Evolutionary conservation across 495 filamentous ascomycete species (phyloP).

Genomic region (Xylona heveae): DNA sequence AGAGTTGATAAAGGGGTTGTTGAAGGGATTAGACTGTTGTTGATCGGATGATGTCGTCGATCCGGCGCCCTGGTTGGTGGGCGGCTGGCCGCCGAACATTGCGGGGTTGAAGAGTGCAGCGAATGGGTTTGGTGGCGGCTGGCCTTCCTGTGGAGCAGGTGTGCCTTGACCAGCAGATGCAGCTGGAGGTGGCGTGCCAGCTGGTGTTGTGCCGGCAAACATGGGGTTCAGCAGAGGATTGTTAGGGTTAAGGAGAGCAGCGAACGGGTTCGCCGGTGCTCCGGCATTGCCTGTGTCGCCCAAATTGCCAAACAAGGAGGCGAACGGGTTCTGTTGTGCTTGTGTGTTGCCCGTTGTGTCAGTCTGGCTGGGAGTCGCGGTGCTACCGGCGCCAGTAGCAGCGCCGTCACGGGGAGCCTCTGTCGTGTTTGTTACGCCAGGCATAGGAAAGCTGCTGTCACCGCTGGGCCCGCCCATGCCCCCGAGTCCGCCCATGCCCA

Average conservation of each 20-base stretch:
- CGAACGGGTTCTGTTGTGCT: constrained; percentile 15
- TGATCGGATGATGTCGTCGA: constrained; percentile 10
- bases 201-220: constrained; percentile 14
- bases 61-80: constrained; percentile 3
- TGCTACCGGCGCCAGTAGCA: constrained; percentile 11
- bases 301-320: constrained; percentile 12
- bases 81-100: constrained; percentile 12
- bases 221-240: too few relatives aligned
- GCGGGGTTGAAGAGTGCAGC: constrained; percentile 26
- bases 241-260: constrained; percentile 38
- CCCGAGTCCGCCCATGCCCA: constrained; percentile 29
- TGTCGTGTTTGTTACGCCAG: constrained; percentile 62
- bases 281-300: constrained; percentile 17
- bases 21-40: constrained; percentile 21
- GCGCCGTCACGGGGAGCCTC: constrained; percentile 11
- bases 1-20: constrained; percentile 22
- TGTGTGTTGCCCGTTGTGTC: constrained; percentile 8
- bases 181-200: constrained; percentile 7
- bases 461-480: constrained; percentile 19
- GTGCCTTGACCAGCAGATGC: constrained; percentile 1
- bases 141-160: constrained; percentile 1
- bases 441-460: constrained; percentile 54
- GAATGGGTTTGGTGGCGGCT: constrained; percentile 29
- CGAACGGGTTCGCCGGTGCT: constrained; percentile 47
- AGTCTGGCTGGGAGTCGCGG: constrained; percentile 16